Evolutionary conservation across 306 rosid genomes (phyloP).

Genomic region (Medicago lupulina): DNA sequence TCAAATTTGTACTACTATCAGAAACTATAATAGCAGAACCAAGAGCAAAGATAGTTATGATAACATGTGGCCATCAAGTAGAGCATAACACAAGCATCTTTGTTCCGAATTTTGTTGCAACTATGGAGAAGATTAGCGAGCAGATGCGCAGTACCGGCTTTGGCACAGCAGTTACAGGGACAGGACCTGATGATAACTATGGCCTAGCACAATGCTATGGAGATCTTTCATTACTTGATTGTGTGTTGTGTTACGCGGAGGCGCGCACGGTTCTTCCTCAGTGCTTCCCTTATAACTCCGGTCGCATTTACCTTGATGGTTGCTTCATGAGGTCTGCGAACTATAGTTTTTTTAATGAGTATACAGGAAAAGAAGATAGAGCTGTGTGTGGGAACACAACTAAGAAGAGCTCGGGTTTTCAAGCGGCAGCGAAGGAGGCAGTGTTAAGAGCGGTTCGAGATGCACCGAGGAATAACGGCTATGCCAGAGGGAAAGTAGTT

Average conservation of each 20-base stretch:
- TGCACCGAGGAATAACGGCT: conserved; percentile 61
- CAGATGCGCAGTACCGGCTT: conserved; percentile 71
- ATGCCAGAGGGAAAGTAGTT: conserved; percentile 52
- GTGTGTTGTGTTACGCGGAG: conserved; percentile 83
- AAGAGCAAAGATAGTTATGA: conserved; percentile 60
- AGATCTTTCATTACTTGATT: conserved; percentile 82
- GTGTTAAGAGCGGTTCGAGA: conserved; percentile 52
- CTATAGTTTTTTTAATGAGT: conserved; percentile 74
- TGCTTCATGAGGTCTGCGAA: conserved; percentile 94
- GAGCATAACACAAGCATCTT: conserved; percentile 63
- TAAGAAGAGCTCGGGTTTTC: conserved; percentile 52
- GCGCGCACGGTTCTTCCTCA: conserved; percentile 83
- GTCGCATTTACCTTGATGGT: conserved; percentile 84
- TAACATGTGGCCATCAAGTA: conserved; percentile 54
- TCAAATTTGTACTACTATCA: conserved; percentile 40
- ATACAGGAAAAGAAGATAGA: conserved; percentile 58
- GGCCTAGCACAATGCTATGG: conserved; percentile 96
- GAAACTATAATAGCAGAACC: conserved; percentile 64
- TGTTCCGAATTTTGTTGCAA: conserved; percentile 77
- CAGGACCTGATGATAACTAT: conserved; percentile 70
- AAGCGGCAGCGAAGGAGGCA: conserved; percentile 55
- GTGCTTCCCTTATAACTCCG: conserved; percentile 74
- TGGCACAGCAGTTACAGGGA: conserved; percentile 71
- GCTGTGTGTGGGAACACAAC: conserved; percentile 68
- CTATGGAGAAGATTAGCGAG: conserved; percentile 75